Evolutionary conservation across 164 flowering plant species (phyloP), one percentile per base, ranked within the genome.

Genomic region (Magnolia kwangsiensis): DNA sequence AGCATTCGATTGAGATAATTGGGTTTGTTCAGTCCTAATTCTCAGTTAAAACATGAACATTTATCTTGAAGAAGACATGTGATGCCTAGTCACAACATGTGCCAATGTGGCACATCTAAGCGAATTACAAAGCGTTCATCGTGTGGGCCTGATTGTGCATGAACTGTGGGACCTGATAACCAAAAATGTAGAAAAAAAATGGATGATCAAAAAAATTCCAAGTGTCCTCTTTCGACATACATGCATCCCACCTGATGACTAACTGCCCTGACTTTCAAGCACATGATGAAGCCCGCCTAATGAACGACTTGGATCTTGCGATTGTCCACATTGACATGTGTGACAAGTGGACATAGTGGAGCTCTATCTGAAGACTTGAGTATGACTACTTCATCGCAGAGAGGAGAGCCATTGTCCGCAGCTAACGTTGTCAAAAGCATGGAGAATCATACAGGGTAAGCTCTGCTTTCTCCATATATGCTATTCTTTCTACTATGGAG

Each of bases 341-440:
- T 27, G 29, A 27, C 1, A 1, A 27, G 2, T 27, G 29, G 29
- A 27, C 29, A 37, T 37, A 37, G 6, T 37, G 45, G 45, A 65
- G 29, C 24, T 65, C 29, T 21, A 24, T 65, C 68, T 24, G 67
- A n/a, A 23, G 27, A 19, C 27, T 65, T 8, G 29, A 27, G 31
- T 66, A 11, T 19, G 29, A 66, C 8, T 63, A 27, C 69, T 8
- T 13, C 8, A 8, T 81, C 78, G 81, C 88, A 89, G 91, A 80
- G 88, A 73, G 87, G 87, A 73, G 87, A 88, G 74, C 90, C 92
- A 68, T 63, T 82, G 37, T 83, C 89, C 71, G 89, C 88, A 23
- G 74, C 78, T 75, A 81, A 72, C 78, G 87, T 87, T 23, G 63
- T 84, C 81, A 78, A 77, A 71, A 81, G 75, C 72, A 72, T 83